Conservation (phyloP, 192 early-diverging fungal genomes). For the Funneliformis mosseae region DNA sequence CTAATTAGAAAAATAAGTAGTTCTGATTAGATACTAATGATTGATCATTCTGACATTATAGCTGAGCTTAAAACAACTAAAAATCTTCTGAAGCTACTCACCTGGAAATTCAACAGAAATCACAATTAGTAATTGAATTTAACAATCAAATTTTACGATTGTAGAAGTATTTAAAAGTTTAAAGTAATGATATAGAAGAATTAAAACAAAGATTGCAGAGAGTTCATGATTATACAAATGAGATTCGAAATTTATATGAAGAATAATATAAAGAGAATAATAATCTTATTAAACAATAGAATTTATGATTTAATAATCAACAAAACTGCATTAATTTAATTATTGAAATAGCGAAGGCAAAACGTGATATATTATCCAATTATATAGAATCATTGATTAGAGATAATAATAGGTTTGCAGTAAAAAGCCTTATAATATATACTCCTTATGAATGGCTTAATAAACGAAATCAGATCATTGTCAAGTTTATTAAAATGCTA, state of each 20-base stretch:
- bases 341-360: no score
- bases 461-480: no score
- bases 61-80: not conserved
- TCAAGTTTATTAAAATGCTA: no score
- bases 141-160: constrained; percentile 8
- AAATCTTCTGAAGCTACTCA: constrained; percentile 1
- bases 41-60: not conserved
- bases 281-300: no score
- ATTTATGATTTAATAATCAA: not conserved
- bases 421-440: no score
- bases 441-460: no score
- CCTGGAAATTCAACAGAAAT: constrained; percentile 7
- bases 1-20: not conserved
- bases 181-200: not conserved
- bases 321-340: not conserved
- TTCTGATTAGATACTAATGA: not conserved
- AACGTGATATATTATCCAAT: no score
- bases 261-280: not conserved
- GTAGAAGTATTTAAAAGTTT: not conserved
- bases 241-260: not conserved
- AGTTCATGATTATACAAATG: not conserved
- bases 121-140: not conserved
- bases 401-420: no score
- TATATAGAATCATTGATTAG: no score
- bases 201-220: not conserved